Evolutionary conservation across 441 rosid species (phyloP).

Genomic region (Sinapis alba): DNA sequence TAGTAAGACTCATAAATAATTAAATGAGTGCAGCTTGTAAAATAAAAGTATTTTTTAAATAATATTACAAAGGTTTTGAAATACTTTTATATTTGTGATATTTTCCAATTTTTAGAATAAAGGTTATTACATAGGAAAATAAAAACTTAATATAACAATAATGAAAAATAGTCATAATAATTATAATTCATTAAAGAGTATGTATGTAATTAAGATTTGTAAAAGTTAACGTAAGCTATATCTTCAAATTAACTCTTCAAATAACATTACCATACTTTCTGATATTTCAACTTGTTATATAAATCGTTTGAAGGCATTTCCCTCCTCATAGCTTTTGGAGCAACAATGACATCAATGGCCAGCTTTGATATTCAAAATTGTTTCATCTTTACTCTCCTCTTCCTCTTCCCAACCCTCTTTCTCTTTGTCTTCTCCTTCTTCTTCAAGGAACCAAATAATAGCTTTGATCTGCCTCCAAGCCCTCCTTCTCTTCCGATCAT

Average conservation of each 20-base stretch:
- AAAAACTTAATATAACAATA: too few relatives aligned
- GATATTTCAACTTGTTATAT: neutral
- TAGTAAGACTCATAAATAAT: neutral
- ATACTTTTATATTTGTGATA: neutral
- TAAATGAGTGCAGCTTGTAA: neutral
- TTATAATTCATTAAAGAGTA: too few relatives aligned
- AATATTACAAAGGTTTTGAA: neutral
- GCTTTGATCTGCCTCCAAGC: constrained; percentile 10
- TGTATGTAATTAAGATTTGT: neutral
- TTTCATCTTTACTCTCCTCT: neutral
- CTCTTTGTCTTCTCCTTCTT: neutral
- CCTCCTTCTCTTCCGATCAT: constrained; percentile 25
- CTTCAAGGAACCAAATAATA: neutral
- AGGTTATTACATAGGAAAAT: too few relatives aligned
- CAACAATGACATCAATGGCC: neutral
- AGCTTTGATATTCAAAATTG: neutral
- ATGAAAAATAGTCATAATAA: neutral
- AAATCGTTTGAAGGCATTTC: neutral
- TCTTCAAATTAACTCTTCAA: too few relatives aligned
- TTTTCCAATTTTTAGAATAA: neutral
- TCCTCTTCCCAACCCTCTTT: neutral
- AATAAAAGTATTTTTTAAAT: too few relatives aligned
- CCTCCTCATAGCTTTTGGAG: neutral
- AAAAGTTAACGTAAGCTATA: neutral
- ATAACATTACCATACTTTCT: neutral